Evolutionary conservation across 2,329 filamentous ascomycete genomes (phyloP), one percentile per base, ranked within the genome.

Genomic region (Parastagonospora avenae): DNA sequence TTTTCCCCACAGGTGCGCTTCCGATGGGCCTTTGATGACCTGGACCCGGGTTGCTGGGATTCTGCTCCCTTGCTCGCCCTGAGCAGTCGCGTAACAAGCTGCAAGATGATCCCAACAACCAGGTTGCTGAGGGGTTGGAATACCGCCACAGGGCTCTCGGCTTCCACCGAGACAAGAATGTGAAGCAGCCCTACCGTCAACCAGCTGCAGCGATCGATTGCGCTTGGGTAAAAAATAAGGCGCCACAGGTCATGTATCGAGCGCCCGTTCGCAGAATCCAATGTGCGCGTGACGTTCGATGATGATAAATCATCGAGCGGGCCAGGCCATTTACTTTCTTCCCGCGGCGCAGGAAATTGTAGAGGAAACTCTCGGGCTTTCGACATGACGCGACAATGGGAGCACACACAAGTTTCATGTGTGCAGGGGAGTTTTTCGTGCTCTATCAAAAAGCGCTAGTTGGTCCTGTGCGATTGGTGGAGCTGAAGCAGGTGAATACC

Each of bases 31-130:
- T 57, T 56, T 37, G 53, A 59, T 35, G 59, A 67, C 63, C 66
- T 51, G 29, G 53, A 57, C 52, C 58, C 60, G 39, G 66, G 64
- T 71, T 59, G 43, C 55, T 57, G 68, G 67, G 55, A 54, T 36
- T 46, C 36, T 42, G 9, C 47, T 55, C 64, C 62, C 64, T 71
- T 67, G 64, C 59, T 55, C 62, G 52, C 54, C 50, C 59, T 57
- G 51, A 58, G 46, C 29, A 32, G 38, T 52, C 37, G 64, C 68
- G 50, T 52, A 57, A 67, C 62, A 38, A 43, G 48, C 52, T 60
- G 57, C 57, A 57, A 49, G 54, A 58, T 48, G 46, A 41, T 55
- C 66, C 70, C 70, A 62, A 52, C 42, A 65, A 70, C 67, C 68
- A 54, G 69, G 66, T 67, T 47, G 29, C 41, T 32, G 41, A 41